Base-by-base conservation (phyloP, 129 eudicot genomes). In the Dittrichia graveolens region DNA sequence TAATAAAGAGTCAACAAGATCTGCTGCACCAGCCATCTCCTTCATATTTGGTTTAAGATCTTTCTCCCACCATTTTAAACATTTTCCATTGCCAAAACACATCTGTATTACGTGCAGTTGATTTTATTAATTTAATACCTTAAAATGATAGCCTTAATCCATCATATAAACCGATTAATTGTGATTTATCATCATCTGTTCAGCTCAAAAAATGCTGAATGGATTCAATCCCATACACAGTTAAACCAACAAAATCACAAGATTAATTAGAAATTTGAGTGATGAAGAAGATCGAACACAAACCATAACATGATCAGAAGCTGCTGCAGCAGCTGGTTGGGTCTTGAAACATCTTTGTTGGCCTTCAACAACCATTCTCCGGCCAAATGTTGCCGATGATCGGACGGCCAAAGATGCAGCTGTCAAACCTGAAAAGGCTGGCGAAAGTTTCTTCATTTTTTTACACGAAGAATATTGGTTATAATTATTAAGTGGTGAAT, bases 51-150 rank as follows among this genome's bases (percentile, higher is more conserved):
- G 73, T 77, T 80, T 76, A 44, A 87, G 50, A 39, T 88, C 88
- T 73, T 82, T 89, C 80, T 89, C 92, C 96, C 92, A 89, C 96
- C 96, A 89, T 80, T 74, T 84, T 18, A 79, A 71, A 62, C 83
- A 77, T 79, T 84, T 86, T n/a, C 83, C 86, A 46, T 86, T 79
- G 69, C 84, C 79, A 40, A 78, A 61, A 55, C 82, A 60, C 89
- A 83, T 73, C 91, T 85, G 73, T 52, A 3, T 18, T 24, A 24
- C 31, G n/a, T 24, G 31, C 2, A 24, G 31, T 24, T 24, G 31
- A 24, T 24, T n/a, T n/a, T n/a, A n/a, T n/a, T n/a, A n/a, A n/a
- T n/a, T n/a, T n/a, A n/a, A n/a, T n/a, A n/a, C n/a, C n/a, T n/a
- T n/a, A n/a, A n/a, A n/a, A n/a, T n/a, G n/a, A n/a, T n/a, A n/a